Base-by-base conservation (phyloP, 169 alveolate species). In the Cyclospora cayetanensis region DNA sequence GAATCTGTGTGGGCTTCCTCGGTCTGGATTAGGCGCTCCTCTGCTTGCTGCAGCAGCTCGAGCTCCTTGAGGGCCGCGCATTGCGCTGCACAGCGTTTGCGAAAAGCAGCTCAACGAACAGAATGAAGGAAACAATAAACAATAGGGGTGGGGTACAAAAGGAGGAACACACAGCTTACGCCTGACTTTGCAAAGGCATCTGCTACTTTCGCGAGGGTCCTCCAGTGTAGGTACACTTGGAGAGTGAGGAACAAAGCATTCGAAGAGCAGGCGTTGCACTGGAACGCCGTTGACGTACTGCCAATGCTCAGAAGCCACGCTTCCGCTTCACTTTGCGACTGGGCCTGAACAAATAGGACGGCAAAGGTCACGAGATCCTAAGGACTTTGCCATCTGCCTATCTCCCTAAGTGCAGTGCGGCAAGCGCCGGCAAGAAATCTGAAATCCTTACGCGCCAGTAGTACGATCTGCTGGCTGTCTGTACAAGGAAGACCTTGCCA, bases 21-120 rank as follows among this genome's bases (percentile, higher is more conserved):
- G 12, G 39, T 42, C 29, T 25, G 42, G n/a, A 27, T 2, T 25
- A 55, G 52, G 11, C 77, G 76, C 27, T 4, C 35, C 60, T 80
- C 90, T 20, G 68, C 77, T 27, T 80, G 55, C 22, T 60, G 43
- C 35, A 80, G 60, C 41, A 80, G 22, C 43, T 80, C 90, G 31
- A n/a, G 31, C 35, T 80, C 90, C n/a, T 37, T 34, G 15, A 80
- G 20, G 9, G 60, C 12, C n/a, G 41, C 52, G 39, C 77, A 80
- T 65, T 80, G 90, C 53, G 90, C 90, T 80, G 90, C 15, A 53
- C 7, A 53, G 15, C 63, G n/a, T n/a, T n/a, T n/a, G n/a, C n/a
- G n/a, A n/a, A n/a, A n/a, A n/a, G n/a, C n/a, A n/a, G n/a, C n/a
- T n/a, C n/a, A n/a, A n/a, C n/a, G n/a, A n/a, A n/a, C n/a, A n/a